Evolutionary conservation across 257 asterid genomes (phyloP).

Genomic region (Dorcoceras hygrometricum): DNA sequence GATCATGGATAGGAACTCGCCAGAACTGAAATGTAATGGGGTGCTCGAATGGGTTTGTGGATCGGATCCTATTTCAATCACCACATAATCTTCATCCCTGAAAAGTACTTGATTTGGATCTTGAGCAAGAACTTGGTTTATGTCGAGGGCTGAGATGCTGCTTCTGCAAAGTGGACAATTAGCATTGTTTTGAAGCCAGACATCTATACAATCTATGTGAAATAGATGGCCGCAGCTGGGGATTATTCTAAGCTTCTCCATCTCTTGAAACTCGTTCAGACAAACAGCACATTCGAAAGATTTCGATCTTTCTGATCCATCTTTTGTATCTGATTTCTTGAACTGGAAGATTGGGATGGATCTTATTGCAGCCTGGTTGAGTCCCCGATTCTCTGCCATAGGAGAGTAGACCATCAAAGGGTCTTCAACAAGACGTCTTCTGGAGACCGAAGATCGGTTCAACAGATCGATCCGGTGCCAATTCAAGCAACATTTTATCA

Average conservation of each 20-base stretch:
- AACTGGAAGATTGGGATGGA: conserved; percentile 60
- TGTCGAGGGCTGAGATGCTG: conserved; percentile 43
- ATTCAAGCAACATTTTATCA: conserved; percentile 80
- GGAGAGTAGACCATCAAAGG: conserved; percentile 38
- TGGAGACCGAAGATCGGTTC: conserved; percentile 53
- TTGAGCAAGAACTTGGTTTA: conserved; percentile 29
- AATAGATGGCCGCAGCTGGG: conserved; percentile 73
- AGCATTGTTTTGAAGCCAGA: conserved; percentile 88
- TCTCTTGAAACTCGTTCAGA: conserved; percentile 62
- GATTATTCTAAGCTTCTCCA: conserved; percentile 59
- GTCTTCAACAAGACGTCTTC: conserved; percentile 41
- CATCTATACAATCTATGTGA: conserved; percentile 84
- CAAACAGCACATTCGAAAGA: conserved; percentile 70
- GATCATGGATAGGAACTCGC: conserved; percentile 33
- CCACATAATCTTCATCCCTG: conserved; percentile 66
- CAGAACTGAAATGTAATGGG: conserved; percentile 31
- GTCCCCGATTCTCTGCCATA: conserved; percentile 49
- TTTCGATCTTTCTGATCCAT: not conserved
- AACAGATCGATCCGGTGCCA: conserved; percentile 79
- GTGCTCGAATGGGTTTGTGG: conserved; percentile 20
- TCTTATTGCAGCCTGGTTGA: conserved; percentile 56
- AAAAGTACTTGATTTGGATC: conserved; percentile 32
- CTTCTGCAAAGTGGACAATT: conserved; percentile 83
- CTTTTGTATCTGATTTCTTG: conserved; percentile 27
- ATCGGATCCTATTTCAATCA: conserved; percentile 54